Percentiles rank a stretch among this genome's conserved stretches.
phyloP scores from a whole-genome alignment of 192 early-diverging fungal genomes.

The Backusella macrospora region DNA sequence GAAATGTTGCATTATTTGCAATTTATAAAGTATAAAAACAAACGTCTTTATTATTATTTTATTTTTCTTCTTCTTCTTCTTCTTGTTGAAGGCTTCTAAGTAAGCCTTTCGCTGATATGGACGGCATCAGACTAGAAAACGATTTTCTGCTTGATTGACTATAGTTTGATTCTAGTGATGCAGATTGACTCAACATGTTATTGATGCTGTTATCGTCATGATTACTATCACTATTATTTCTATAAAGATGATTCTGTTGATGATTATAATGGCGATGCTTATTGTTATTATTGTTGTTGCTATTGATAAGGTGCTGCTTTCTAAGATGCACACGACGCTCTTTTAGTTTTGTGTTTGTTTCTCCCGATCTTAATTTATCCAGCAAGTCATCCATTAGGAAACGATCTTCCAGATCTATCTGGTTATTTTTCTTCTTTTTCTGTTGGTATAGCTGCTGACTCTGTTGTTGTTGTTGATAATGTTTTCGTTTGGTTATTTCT shows the following conservation, averaged over 20 bases:
- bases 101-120: not conserved
- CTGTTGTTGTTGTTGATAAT: not conserved
- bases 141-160: not conserved
- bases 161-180: not conserved
- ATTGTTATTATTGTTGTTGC: not conserved
- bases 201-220: not conserved
- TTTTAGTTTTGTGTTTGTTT: constrained; percentile 48
- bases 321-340: constrained; percentile 9
- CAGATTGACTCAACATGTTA: not conserved
- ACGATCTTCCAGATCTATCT: constrained; percentile 31
- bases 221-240: no score
- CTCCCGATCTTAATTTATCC: constrained; percentile 64
- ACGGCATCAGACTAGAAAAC: not conserved
- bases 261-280: not conserved
- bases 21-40: not conserved
- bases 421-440: not conserved
- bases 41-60: not conserved
- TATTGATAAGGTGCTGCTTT: not conserved
- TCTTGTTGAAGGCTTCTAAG: not conserved
- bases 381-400: constrained; percentile 75
- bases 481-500: not conserved
- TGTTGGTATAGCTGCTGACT: not conserved
- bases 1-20: not conserved
- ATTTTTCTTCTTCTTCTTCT: not conserved
- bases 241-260: no score